Evolutionary conservation across 305 asterid genomes (phyloP).

Genomic region (Rubia balearica): DNA sequence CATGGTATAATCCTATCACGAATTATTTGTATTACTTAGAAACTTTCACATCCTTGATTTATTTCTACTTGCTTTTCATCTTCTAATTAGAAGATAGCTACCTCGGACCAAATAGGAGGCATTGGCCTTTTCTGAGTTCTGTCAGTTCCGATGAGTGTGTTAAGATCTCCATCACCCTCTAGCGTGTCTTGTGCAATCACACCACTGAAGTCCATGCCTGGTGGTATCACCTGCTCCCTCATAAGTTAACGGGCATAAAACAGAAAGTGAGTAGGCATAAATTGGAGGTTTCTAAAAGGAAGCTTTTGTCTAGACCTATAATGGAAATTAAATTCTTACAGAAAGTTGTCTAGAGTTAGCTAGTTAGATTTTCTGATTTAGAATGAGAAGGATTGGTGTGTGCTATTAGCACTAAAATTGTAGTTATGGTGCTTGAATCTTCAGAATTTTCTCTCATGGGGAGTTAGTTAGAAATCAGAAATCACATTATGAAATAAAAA

Average conservation of each 20-base stretch:
- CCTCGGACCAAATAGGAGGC: constrained; percentile 69
- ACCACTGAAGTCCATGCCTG: constrained; percentile 65
- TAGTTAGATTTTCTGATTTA: not conserved
- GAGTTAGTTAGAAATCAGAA: constrained; percentile 3
- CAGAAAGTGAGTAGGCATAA: not conserved
- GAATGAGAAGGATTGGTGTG: not conserved
- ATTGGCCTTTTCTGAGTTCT: constrained; percentile 44
- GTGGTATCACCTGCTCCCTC: constrained; percentile 49
- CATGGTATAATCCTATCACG: not conserved
- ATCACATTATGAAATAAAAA: not conserved
- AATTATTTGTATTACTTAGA: not conserved
- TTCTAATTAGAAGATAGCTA: constrained; percentile 14
- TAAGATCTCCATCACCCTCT: constrained; percentile 55
- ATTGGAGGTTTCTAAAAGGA: not conserved
- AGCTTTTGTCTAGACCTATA: not conserved
- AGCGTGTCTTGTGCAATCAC: constrained; percentile 31
- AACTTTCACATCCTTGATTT: not conserved
- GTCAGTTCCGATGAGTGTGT: constrained; percentile 39
- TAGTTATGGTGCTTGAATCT: not conserved
- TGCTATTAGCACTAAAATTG: not conserved
- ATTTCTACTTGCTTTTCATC: not conserved
- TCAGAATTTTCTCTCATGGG: not conserved
- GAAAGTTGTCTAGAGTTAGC: not conserved
- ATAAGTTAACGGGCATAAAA: constrained; percentile 5
- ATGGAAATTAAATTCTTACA: not conserved